Percentiles rank a stretch among this genome's conserved stretches.
Conservation (phyloP, 2,329 filamentous ascomycete species). For the Ilyonectria destructans region DNA sequence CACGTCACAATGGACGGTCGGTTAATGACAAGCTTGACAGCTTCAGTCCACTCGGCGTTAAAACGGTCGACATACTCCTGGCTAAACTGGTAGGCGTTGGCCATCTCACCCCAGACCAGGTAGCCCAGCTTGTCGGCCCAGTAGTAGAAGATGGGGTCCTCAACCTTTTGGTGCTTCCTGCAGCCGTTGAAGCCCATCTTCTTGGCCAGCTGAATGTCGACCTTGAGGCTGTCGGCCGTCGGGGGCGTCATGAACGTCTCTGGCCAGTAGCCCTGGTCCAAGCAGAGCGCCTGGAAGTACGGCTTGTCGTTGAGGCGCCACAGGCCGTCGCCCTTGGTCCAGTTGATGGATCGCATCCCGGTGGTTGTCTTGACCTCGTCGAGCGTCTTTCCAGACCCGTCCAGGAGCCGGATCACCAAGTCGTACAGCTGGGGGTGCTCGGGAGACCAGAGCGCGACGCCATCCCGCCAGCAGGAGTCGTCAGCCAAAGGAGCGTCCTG, state of each 20-base stretch:
- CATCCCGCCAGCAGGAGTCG: constrained; percentile 64
- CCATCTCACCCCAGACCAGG: constrained; percentile 77
- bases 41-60: constrained; percentile 76
- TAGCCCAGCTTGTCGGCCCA: constrained; percentile 75
- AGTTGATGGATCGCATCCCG: constrained; percentile 74
- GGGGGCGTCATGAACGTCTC: constrained; percentile 74
- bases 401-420: constrained; percentile 67
- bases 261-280: constrained; percentile 78
- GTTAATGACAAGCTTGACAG: constrained; percentile 76
- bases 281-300: constrained; percentile 73
- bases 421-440: constrained; percentile 72
- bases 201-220: constrained; percentile 71
- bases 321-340: constrained; percentile 71
- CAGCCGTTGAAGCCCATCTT: constrained; percentile 77
- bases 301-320: constrained; percentile 73
- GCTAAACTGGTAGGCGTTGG: constrained; percentile 76
- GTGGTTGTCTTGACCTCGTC: constrained; percentile 74
- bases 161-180: constrained; percentile 77
- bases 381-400: constrained; percentile 58
- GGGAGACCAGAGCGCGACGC: constrained; percentile 75
- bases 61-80: constrained; percentile 73
- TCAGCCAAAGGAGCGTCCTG: constrained; percentile 56
- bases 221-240: constrained; percentile 60
- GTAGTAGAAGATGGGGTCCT: constrained; percentile 74
- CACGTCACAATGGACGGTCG: constrained; percentile 76